Evolutionary conservation across 2,329 filamentous ascomycete genomes (phyloP).

Genomic region (Aspergillus uvarum): DNA sequence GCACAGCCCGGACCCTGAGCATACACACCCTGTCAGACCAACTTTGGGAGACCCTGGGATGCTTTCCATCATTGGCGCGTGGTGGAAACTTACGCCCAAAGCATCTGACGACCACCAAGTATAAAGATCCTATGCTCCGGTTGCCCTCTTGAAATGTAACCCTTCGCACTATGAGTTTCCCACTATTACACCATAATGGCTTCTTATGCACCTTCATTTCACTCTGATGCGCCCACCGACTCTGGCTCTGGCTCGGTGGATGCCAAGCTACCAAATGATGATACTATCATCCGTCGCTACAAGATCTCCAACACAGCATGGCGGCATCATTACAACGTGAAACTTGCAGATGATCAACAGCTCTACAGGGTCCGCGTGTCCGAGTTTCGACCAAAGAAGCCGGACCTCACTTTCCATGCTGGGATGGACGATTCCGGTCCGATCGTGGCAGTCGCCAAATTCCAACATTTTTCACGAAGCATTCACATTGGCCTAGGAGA

Average conservation of each 20-base stretch:
- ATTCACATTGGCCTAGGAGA: constrained; percentile 36
- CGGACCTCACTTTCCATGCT: constrained; percentile 36
- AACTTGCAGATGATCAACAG: constrained; percentile 17
- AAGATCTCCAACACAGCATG: constrained; percentile 25
- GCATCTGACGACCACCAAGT: neutral
- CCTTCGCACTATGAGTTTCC: neutral
- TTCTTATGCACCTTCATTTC: neutral
- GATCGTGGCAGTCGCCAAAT: constrained; percentile 33
- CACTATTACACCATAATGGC: neutral
- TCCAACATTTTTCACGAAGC: constrained; percentile 33
- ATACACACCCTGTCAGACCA: no score
- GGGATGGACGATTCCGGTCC: constrained; percentile 27
- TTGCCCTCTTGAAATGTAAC: neutral
- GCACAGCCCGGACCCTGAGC: neutral
- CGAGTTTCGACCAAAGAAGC: constrained; percentile 29
- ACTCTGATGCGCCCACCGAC: neutral
- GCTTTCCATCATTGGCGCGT: neutral
- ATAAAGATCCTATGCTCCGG: neutral
- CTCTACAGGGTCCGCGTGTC: constrained; percentile 32
- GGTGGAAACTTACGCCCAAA: neutral
- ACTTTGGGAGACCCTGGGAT: neutral
- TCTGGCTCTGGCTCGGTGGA: neutral
- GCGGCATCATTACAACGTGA: constrained; percentile 26
- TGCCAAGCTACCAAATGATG: neutral
- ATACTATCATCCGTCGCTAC: constrained; percentile 18